Evolutionary conservation across 345 rosid genomes (phyloP), one percentile per base, ranked within the genome.

Genomic region (Odontarrhena argentea): DNA sequence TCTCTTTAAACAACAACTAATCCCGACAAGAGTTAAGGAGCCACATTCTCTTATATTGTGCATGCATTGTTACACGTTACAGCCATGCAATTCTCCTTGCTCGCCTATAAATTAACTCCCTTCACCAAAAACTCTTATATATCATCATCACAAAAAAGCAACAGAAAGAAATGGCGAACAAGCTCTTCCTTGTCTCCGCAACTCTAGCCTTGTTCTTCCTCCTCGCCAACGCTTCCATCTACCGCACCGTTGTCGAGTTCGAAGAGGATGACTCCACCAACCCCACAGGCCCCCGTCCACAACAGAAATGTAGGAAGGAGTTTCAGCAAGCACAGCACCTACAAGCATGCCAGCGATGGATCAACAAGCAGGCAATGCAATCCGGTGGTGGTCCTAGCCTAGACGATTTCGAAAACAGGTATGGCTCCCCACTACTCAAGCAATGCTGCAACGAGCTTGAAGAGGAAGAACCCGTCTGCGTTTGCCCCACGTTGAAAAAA

Each of bases 161-260:
- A 52, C 34, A 9, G 13, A 36, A 9, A 13, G 46, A 70, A 3
- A 32, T 70, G 68, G 74, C 74, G 1, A 58, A 35, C 55, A 68
- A 70, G 55, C 66, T 74, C 74, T 55, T 69, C 51, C 74, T 74
- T 36, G 60, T 74, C 18, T 42, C 7, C 26, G 50, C 74, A n/a
- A 42, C 70, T 15, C 69, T 74, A 2, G 69, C 78, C 32, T 13
- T 74, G 48, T 68, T 45, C 32, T 14, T 74, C 44, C 78, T 74
- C 41, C 64, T 74, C 46, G 11, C 74, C 60, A 74, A 74, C 26
- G 78, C 78, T 26, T 74, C 78, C 69, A 74, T 68, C 70, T 74
- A 74, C 74, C 74, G 78, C 15, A 74, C 74, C 2, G 5, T 62
- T 5, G 70, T 74, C 4, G 74, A 74, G 60, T 26, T 74, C 8